Conservation (phyloP, 805 yeast species). For the Maudiozyma turicensis region DNA sequence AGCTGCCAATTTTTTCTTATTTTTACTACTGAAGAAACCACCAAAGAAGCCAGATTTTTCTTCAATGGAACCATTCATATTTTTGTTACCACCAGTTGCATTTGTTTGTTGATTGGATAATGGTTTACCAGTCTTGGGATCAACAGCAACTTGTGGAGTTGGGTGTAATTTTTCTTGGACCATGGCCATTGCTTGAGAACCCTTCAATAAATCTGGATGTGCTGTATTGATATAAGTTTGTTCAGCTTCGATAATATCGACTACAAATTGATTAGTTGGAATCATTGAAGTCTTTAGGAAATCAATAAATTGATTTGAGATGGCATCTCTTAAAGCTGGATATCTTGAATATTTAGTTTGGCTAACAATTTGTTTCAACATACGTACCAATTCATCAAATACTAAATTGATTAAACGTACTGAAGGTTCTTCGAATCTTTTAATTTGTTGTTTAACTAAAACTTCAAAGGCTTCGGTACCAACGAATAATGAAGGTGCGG, state of each 20-base stretch:
- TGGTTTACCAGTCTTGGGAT: conserved; percentile 86
- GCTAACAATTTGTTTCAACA: conserved; percentile 70
- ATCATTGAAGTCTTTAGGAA: conserved; percentile 67
- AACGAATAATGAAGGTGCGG: conserved; percentile 91
- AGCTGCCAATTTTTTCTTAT: conserved; percentile 85
- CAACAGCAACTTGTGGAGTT: conserved; percentile 63
- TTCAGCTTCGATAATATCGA: conserved; percentile 76
- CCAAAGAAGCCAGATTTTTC: conserved; percentile 81
- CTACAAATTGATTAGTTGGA: conserved; percentile 81
- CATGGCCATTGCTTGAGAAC: conserved; percentile 88
- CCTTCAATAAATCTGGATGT: conserved; percentile 91
- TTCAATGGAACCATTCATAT: conserved; percentile 25
- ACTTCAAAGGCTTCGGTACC: conserved; percentile 97
- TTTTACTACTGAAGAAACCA: conserved; percentile 85
- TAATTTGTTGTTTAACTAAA: conserved; percentile 85
- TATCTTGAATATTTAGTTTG: conserved; percentile 80
- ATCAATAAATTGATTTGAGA: conserved; percentile 68
- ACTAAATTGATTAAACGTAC: conserved; percentile 80
- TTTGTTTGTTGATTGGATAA: conserved; percentile 38
- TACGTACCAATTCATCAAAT: conserved; percentile 90
- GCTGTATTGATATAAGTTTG: conserved; percentile 95
- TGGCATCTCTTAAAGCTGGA: conserved; percentile 82
- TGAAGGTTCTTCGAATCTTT: conserved; percentile 89
- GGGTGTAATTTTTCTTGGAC: conserved; percentile 74
- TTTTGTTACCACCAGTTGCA: conserved; percentile 8